phyloP scores from a whole-genome alignment of 768 basidiomycete genomes.

The Panaeolus cyanescens region DNA sequence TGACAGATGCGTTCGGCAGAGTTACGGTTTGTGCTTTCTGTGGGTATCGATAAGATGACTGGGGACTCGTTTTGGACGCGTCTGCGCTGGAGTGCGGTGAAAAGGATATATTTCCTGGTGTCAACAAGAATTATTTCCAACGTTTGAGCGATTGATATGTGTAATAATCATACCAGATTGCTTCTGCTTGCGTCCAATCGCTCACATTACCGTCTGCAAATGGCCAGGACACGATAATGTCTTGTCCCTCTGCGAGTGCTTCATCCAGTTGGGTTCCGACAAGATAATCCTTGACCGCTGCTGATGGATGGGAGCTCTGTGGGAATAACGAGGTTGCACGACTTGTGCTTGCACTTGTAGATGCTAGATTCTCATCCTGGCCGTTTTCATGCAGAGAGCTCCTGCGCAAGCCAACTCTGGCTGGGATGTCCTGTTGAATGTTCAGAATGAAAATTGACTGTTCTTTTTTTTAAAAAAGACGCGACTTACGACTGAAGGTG shows the following conservation, averaged over 20 bases:
- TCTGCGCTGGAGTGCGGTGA: constrained; percentile 70
- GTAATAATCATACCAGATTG: constrained; percentile 67
- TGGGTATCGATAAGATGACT: constrained; percentile 69
- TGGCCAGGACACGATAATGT: constrained; percentile 79
- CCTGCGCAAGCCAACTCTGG: constrained; percentile 77
- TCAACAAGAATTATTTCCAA: constrained; percentile 6
- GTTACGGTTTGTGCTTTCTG: constrained; percentile 59
- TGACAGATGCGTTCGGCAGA: constrained; percentile 77
- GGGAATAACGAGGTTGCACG: constrained; percentile 47
- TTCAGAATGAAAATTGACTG: constrained; percentile 7
- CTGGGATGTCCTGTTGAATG: constrained; percentile 64
- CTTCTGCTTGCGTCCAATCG: constrained; percentile 87
- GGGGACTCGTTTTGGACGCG: constrained; percentile 89
- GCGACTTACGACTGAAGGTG: constrained; percentile 70
- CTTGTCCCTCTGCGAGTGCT: constrained; percentile 72
- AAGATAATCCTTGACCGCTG: constrained; percentile 75
- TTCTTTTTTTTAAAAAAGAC: not conserved
- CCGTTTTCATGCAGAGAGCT: constrained; percentile 30
- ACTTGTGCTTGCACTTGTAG: constrained; percentile 32
- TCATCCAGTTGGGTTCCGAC: constrained; percentile 83
- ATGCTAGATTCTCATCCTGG: constrained; percentile 32
- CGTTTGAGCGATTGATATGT: not conserved
- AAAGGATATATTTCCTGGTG: constrained; percentile 84
- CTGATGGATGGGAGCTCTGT: constrained; percentile 41
- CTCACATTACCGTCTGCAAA: constrained; percentile 71